phyloP scores from a whole-genome alignment of 2,329 filamentous ascomycete species.

The Colletotrichum higginsianum region DNA sequence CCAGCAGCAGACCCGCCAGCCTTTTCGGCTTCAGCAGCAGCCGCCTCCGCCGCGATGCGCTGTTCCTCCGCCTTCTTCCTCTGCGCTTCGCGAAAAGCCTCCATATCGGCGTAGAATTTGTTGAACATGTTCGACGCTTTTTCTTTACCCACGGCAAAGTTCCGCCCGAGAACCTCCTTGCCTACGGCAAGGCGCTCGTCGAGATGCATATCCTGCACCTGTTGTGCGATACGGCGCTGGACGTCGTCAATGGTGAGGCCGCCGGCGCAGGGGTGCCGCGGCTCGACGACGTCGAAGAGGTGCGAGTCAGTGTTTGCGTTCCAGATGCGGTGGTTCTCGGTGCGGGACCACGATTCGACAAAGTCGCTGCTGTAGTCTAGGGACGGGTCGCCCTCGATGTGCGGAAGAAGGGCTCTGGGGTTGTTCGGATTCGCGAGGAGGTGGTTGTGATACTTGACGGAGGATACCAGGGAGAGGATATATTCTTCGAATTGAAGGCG shows the following conservation, averaged over 20 bases:
- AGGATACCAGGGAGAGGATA: slow-evolving; percentile 87
- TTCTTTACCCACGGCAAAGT: slow-evolving; percentile 88
- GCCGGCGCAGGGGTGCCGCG: slow-evolving; percentile 92
- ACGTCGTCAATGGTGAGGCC: slow-evolving; percentile 95
- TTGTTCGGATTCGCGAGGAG: slow-evolving; percentile 68
- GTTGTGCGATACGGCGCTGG: slow-evolving; percentile 88
- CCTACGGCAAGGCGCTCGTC: slow-evolving; percentile 91
- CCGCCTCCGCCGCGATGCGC: slow-evolving; percentile 50
- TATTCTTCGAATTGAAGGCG: slow-evolving; percentile 98
- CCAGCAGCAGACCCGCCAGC: slow-evolving; percentile 37
- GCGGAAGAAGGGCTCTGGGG: slow-evolving; percentile 72
- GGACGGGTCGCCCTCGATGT: slow-evolving; percentile 87
- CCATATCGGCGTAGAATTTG: slow-evolving; percentile 91
- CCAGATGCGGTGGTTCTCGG: slow-evolving; percentile 94
- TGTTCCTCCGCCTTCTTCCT: slow-evolving; percentile 58
- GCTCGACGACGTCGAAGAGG: slow-evolving; percentile 94
- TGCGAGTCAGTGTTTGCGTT: slow-evolving; percentile 84
- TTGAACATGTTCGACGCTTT: slow-evolving; percentile 91
- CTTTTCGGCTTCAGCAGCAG: slow-evolving; percentile 42
- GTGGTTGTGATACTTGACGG: slow-evolving; percentile 89
- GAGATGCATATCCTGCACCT: slow-evolving; percentile 93
- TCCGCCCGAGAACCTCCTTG: slow-evolving; percentile 87
- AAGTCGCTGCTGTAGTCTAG: slow-evolving; percentile 88
- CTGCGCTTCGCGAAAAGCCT: slow-evolving; percentile 68
- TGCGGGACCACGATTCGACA: slow-evolving; percentile 88